A percentile compares a stretch with the other conserved stretches of the same genome.
Evolutionary conservation across 805 yeast genomes (phyloP).

Genomic region (Starmerella etchellsii): DNA sequence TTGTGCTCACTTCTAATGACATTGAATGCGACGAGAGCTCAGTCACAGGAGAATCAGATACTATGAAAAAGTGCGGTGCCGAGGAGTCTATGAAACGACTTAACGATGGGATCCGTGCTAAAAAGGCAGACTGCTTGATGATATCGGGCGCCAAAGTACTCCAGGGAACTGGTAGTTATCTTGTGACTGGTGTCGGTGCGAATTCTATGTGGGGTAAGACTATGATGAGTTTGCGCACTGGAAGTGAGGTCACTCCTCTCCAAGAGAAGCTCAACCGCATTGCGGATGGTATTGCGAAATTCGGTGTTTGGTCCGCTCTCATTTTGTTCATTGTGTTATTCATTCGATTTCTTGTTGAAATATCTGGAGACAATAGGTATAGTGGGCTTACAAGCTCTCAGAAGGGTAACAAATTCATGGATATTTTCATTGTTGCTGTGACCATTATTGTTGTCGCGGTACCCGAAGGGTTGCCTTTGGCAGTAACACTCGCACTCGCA

Average conservation of each 20-base stretch:
- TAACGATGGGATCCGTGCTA: conserved; percentile 8
- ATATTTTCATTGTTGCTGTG: conserved; percentile 78
- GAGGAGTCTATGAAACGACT: conserved; percentile 27
- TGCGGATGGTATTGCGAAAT: conserved; percentile 91
- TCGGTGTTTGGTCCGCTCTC: conserved; percentile 76
- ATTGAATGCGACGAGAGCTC: conserved; percentile 87
- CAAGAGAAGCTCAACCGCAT: conserved; percentile 67
- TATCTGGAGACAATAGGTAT: conserved; percentile 32
- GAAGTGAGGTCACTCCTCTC: conserved; percentile 76
- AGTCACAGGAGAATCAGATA: conserved; percentile 85
- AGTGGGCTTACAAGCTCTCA: conserved; percentile 43
- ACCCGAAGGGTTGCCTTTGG: conserved; percentile 98
- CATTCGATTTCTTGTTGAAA: conserved; percentile 53
- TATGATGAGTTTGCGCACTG: conserved; percentile 64
- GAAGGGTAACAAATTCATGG: conserved; percentile 74
- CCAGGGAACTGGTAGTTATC: conserved; percentile 72
- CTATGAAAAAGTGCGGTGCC: conserved; percentile 58
- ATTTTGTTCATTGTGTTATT: conserved; percentile 70
- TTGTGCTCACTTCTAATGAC: conserved; percentile 52
- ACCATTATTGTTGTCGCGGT: conserved; percentile 94
- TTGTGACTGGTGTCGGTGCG: conserved; percentile 82
- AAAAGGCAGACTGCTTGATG: conserved; percentile 57
- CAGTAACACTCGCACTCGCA: conserved; percentile 91
- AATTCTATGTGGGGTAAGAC: conserved; percentile 87
- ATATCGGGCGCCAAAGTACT: conserved; percentile 84